A percentile compares a stretch with the other conserved stretches of the same genome.
These are phyloP conservation scores for Leccinum uliginosum DNA, from an alignment of 768 basidiomycete species.

Conservation along the genomic window DNA sequence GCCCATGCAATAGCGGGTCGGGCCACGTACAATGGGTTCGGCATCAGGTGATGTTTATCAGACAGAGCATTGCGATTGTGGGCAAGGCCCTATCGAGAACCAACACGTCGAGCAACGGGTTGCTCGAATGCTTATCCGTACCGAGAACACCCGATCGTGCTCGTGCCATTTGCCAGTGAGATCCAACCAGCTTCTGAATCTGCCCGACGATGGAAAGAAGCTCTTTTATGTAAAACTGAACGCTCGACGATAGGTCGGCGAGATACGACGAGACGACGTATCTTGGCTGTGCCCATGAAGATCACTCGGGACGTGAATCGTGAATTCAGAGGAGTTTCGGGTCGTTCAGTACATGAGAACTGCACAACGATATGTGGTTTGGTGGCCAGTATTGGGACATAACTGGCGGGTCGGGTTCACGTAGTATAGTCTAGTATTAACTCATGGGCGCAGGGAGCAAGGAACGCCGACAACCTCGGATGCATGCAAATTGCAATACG, in stretches of 20 bases:
- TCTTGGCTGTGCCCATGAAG: not conserved
- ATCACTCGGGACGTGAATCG: not conserved
- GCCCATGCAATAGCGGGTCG: not conserved
- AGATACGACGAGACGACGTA: not conserved
- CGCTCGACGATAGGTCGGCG: not conserved
- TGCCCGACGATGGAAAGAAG: not conserved
- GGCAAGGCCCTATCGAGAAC: not conserved
- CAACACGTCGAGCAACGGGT: constrained; percentile 1
- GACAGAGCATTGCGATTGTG: not conserved
- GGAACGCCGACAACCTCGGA: not conserved
- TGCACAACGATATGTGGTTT: not conserved
- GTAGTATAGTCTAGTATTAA: not conserved
- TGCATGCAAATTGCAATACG: not conserved
- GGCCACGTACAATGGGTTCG: not conserved
- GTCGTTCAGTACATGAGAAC: not conserved
- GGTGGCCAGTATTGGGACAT: not conserved
- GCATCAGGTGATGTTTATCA: not conserved
- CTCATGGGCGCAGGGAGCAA: not conserved
- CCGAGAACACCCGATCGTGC: not conserved
- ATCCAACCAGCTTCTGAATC: not conserved
- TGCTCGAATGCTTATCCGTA: not conserved
- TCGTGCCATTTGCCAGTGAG: not conserved
- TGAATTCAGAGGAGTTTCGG: constrained; percentile 1
- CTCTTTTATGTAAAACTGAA: not conserved
- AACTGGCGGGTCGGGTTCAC: not conserved